Base-by-base conservation (phyloP, 2,329 filamentous ascomycete genomes). In the Rhinocladiella mackenziei region DNA sequence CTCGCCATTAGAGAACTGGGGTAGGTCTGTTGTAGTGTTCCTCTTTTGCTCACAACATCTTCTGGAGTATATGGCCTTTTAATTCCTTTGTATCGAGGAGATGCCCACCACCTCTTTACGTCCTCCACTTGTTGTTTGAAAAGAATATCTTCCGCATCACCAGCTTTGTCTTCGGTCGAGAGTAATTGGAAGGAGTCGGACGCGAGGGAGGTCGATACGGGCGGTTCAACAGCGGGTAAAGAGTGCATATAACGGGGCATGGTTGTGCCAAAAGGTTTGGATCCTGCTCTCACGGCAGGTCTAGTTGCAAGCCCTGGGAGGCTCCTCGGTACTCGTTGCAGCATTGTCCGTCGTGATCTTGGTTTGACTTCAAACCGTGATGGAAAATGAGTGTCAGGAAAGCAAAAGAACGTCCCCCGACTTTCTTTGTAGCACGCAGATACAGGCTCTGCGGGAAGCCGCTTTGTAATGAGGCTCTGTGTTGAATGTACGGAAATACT, bases 1-100 rank as follows among this genome's bases (percentile, higher is more conserved):
- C 87, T 77, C 1, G 91, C 92, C 86, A 95, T 96, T 51, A 94
- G 70, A 10, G 89, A 96, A 69, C 89, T 95, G 1, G 92, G 86
- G 57, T 96, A 97, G 38, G 78, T 80, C 62, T 95, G 86, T 60
- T 87, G 81, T 55, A 96, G 77, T 5, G 88, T 83, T 7, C 92
- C 92, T 50, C 92, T 78, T 73, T 97, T 97, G 66, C 84, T 89
- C 50, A 95, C 91, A 4, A 98, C 84, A 69, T 95, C 89, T 58
- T 83, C 86, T 1, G 89, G 86, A 13, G 83, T 84, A 65, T 97
- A 98, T 8, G 91, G 89, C 33, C 92, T 78, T 72, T 85, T 92
- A 72, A 97, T 96, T 48, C 86, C 91, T 54, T 84, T 77, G 64
- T 81, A 98, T 44, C 92, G 81, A 5, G 87, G 83, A 29, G 83